Percentiles rank a stretch among this genome's conserved stretches.
Evolutionary conservation across 805 yeast species (phyloP).

Genomic region (Starmera pachycereana): DNA sequence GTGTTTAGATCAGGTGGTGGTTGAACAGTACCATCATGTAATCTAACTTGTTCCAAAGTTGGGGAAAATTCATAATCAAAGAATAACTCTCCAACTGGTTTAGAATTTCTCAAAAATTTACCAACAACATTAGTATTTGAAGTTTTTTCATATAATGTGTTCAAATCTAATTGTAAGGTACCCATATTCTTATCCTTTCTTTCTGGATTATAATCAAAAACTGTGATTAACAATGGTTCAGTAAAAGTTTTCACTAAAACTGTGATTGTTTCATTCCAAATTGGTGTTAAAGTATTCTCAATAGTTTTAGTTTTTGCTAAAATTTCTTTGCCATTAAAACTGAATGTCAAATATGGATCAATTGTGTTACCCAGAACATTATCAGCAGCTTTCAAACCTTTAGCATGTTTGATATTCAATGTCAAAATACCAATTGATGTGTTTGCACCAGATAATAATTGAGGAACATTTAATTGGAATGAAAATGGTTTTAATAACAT

Average conservation of each 20-base stretch:
- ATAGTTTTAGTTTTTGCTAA: constrained; percentile 63
- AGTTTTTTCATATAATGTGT: constrained; percentile 44
- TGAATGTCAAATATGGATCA: constrained; percentile 81
- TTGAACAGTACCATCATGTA: constrained; percentile 70
- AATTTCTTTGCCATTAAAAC: constrained; percentile 40
- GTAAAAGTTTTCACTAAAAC: constrained; percentile 64
- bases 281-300: constrained; percentile 58
- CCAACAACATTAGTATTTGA: constrained; percentile 39
- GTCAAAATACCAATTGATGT: constrained; percentile 83
- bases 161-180: constrained; percentile 61
- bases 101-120: constrained; percentile 69
- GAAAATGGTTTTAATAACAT: constrained; percentile 84
- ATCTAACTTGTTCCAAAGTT: constrained; percentile 46
- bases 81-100: constrained; percentile 63
- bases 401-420: constrained; percentile 56
- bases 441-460: constrained; percentile 77
- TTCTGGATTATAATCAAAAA: constrained; percentile 69
- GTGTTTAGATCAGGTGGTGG: constrained; percentile 92
- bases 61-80: constrained; percentile 73
- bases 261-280: constrained; percentile 73
- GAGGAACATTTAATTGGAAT: constrained; percentile 87
- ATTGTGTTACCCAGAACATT: constrained; percentile 61
- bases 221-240: constrained; percentile 68
- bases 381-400: constrained; percentile 57
- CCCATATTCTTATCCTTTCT: constrained; percentile 80